These are phyloP conservation scores for Monotropa hypopitys DNA, from an alignment of 179 eudicot species.

Conservation along the genomic window DNA sequence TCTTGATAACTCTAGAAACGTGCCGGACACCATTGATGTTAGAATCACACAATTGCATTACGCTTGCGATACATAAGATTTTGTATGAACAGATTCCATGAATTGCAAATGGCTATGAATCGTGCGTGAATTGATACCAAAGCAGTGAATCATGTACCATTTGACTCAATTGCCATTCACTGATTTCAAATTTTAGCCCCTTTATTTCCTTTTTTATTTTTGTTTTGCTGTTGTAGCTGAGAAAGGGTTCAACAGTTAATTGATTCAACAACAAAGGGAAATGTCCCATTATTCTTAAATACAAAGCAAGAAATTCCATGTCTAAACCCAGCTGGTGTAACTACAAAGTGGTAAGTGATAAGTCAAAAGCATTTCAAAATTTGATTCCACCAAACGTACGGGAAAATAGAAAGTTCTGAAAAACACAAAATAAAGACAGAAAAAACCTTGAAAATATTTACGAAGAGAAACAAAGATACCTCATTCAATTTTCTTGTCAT, in stretches of 20 bases:
- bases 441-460: background rate
- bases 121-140: background rate
- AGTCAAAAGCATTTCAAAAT: background rate
- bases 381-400: background rate
- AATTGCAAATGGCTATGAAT: background rate
- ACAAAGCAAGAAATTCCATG: background rate
- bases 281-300: background rate
- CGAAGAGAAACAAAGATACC: constrained; percentile 31
- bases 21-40: background rate
- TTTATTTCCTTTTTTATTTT: background rate
- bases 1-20: background rate
- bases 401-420: background rate
- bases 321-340: background rate
- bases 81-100: background rate
- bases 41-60: background rate
- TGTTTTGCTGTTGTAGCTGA: background rate
- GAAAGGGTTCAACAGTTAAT: background rate
- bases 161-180: background rate
- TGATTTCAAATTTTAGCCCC: background rate
- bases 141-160: background rate
- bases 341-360: background rate
- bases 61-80: background rate
- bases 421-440: background rate
- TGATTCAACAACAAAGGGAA: too few relatives aligned
- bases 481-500: constrained; percentile 58